Evolutionary conservation across 2,329 filamentous ascomycete genomes (phyloP), one percentile per base, ranked within the genome.

Genomic region (Fusarium xyrophilum): DNA sequence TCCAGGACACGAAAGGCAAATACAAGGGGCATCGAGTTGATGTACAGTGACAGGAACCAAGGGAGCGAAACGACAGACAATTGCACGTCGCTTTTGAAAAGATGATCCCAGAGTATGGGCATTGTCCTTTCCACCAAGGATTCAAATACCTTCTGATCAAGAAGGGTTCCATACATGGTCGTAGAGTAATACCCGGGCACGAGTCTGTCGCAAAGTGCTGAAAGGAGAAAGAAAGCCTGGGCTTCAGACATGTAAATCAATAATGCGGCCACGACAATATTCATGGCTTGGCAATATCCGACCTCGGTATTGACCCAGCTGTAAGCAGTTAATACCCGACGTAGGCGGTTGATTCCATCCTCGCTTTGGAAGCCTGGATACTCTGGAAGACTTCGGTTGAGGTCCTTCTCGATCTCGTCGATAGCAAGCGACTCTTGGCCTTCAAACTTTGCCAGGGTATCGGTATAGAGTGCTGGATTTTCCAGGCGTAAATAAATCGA

Each of bases 261-360:
- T 60, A 99, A 83, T n/a, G 96, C 96, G 21, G 96, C 96, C 56
- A 97, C 95, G 35, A 99, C 96, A 72, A 99, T 99, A 79, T 99
- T 99, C 96, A 99, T 99, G 66, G 96, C 96, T 80, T 99, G 96
- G 79, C 96, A 99, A 80, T 99, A 99, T 70, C 96, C 96, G 57
- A 99, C 94, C 70, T 97, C 93, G 55, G 92, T 87, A 74, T 99
- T 96, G 50, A 91, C 92, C 96, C 96, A 99, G 80, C 94, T 97
- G 82, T 99, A 99, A 7, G 96, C 96, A 3, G 95, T 98, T 57
- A 99, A 84, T 38, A 99, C 96, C 60, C 95, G 88, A 63, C 96
- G 89, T 66, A 99, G 83, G 23, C 96, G 88, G 44, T 90, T 93
- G 69, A 99, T 99, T 19, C 96, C 96, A 75, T 97, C 94, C 77